Evolutionary conservation across 768 basidiomycete species (phyloP).

Genomic region (Lentinula sp.): DNA sequence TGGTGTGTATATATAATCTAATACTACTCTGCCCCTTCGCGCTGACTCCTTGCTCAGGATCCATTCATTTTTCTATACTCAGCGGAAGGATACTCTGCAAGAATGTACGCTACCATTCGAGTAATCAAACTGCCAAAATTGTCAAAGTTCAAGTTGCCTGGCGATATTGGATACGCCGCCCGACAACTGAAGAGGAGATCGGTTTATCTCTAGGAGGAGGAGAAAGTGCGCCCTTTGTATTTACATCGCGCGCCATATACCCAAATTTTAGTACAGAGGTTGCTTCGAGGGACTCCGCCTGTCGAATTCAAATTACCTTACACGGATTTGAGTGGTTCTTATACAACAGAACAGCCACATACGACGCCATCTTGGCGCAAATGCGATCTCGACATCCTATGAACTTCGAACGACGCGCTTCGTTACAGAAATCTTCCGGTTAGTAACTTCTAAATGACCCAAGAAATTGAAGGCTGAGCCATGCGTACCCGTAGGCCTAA

Average conservation of each 20-base stretch:
- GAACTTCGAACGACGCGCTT: constrained; percentile 29
- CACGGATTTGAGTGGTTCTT: constrained; percentile 92
- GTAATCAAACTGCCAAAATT: constrained; percentile 83
- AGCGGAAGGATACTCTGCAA: constrained; percentile 85
- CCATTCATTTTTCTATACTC: constrained; percentile 86
- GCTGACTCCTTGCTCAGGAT: constrained; percentile 42
- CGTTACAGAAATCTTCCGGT: constrained; percentile 37
- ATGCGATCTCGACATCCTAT: constrained; percentile 39
- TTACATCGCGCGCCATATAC: constrained; percentile 4
- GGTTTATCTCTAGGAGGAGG: constrained; percentile 39
- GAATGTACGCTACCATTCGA: constrained; percentile 85
- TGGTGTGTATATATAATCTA: constrained; percentile 35
- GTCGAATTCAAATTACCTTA: constrained; percentile 73
- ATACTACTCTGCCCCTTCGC: not conserved
- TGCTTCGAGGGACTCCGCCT: constrained; percentile 42
- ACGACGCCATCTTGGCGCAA: constrained; percentile 78
- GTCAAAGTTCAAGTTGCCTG: constrained; percentile 85
- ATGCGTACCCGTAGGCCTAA: not conserved
- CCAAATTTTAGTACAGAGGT: constrained; percentile 22
- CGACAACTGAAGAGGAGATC: constrained; percentile 71
- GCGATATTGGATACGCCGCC: constrained; percentile 88
- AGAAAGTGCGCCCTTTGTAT: constrained; percentile 37
- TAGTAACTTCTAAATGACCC: not conserved
- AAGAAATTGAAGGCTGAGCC: not conserved
- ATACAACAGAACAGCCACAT: constrained; percentile 86